These are phyloP conservation scores for Rosa persica DNA, from an alignment of 306 rosid genomes.

Conservation along the genomic window DNA sequence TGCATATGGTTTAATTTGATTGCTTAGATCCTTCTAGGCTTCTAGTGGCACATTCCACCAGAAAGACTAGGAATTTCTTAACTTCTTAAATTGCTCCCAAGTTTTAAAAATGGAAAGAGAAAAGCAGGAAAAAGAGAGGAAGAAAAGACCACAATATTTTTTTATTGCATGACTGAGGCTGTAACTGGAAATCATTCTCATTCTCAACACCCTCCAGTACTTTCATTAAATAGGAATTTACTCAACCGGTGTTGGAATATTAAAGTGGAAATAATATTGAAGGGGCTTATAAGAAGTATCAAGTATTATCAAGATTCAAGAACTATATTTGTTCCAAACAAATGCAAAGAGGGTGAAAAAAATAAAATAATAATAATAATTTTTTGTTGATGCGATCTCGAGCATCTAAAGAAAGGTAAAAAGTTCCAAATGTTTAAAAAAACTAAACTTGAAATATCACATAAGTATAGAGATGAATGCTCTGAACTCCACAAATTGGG, in stretches of 20 bases:
- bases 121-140: not conserved
- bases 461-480: not conserved
- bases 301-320: not conserved
- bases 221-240: not conserved
- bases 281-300: not conserved
- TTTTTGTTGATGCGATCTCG: not conserved
- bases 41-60: not conserved
- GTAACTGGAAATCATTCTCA: not conserved
- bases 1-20: conserved; percentile 31
- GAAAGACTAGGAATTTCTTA: not conserved
- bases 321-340: not conserved
- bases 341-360: not conserved
- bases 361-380: too few relatives aligned
- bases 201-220: not conserved
- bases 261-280: not conserved
- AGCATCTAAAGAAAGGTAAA: not conserved
- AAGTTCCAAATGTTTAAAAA: not conserved
- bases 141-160: not conserved
- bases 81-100: not conserved
- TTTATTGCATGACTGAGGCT: not conserved
- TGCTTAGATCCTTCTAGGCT: not conserved
- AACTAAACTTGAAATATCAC: not conserved
- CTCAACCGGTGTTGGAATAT: not conserved
- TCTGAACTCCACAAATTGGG: not conserved
- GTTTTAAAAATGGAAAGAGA: not conserved